phyloP scores from a whole-genome alignment of 2,329 filamentous ascomycete species.

The Fusarium guadeloupense region DNA sequence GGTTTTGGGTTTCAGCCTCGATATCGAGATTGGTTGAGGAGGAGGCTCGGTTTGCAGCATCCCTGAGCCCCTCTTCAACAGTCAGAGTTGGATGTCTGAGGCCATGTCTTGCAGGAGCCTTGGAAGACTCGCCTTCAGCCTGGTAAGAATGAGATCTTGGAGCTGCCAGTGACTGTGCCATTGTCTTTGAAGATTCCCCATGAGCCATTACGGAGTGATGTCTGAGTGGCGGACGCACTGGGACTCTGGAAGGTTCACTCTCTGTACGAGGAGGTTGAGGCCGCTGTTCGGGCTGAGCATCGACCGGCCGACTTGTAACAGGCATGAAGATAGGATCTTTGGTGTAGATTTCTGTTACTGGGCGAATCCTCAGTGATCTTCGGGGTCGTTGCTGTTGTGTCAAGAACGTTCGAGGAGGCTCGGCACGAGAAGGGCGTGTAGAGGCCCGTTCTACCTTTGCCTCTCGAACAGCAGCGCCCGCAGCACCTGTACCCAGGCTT shows the following conservation, averaged over 20 bases:
- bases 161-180: not conserved
- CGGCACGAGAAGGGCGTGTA: conserved; percentile 20
- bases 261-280: conserved; percentile 19
- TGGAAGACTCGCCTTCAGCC: conserved; percentile 25
- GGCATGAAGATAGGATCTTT: conserved; percentile 41
- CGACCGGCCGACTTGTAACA: conserved; percentile 29
- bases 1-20: conserved; percentile 36
- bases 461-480: not conserved
- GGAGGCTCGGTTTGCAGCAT: conserved; percentile 22
- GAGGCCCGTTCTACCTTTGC: conserved; percentile 14
- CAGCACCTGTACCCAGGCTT: not conserved
- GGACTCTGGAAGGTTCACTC: conserved; percentile 19
- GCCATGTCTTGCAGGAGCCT: conserved; percentile 16
- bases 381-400: conserved; percentile 37
- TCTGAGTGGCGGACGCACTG: conserved; percentile 16
- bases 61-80: conserved; percentile 24
- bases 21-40: conserved; percentile 1
- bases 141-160: conserved; percentile 28
- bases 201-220: conserved; percentile 12
- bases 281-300: conserved; percentile 18
- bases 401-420: conserved; percentile 38
- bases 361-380: conserved; percentile 32
- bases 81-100: conserved; percentile 24
- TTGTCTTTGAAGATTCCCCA: conserved; percentile 22
- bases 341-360: conserved; percentile 39